phyloP scores from a whole-genome alignment of 768 basidiomycete species.

The Macrolepiota fuliginosa region DNA sequence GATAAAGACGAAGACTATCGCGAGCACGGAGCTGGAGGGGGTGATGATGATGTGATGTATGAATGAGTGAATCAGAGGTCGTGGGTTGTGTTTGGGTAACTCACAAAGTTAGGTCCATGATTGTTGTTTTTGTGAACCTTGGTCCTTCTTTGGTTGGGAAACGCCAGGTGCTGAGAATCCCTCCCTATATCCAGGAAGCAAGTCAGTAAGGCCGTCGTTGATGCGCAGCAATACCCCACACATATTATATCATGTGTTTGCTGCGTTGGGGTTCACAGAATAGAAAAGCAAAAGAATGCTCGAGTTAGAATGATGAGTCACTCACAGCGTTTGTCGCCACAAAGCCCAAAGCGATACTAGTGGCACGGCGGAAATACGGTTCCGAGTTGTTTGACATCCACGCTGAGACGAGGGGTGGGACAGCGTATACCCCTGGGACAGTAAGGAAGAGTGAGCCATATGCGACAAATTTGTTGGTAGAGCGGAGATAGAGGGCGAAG shows the following conservation, averaged over 20 bases:
- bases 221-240: too few species aligned
- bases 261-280: too few species aligned
- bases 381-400: slow-evolving; percentile 39
- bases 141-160: slow-evolving; percentile 38
- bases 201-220: too few species aligned
- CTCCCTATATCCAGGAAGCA: slow-evolving; percentile 24
- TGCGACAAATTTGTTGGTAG: slow-evolving; percentile 21
- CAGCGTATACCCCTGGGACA: slow-evolving; percentile 31
- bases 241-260: too few species aligned
- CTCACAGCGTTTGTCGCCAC: slow-evolving; percentile 33
- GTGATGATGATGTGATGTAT: not conserved
- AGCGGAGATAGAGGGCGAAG: slow-evolving; percentile 29
- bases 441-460: slow-evolving; percentile 35
- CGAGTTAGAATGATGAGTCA: too few species aligned
- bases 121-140: slow-evolving; percentile 32
- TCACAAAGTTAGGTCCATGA: slow-evolving; percentile 35
- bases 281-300: not conserved
- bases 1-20: slow-evolving; percentile 21
- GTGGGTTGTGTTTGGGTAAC: not conserved
- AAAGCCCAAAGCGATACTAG: slow-evolving; percentile 32
- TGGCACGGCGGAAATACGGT: slow-evolving; percentile 33
- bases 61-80: not conserved
- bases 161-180: slow-evolving; percentile 38
- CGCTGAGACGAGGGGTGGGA: slow-evolving; percentile 26
- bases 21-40: slow-evolving; percentile 22